A percentile compares a stretch with the other conserved stretches of the same genome.
Conservation (phyloP, 2,329 filamentous ascomycete species). For the Zasmidium angulare region DNA sequence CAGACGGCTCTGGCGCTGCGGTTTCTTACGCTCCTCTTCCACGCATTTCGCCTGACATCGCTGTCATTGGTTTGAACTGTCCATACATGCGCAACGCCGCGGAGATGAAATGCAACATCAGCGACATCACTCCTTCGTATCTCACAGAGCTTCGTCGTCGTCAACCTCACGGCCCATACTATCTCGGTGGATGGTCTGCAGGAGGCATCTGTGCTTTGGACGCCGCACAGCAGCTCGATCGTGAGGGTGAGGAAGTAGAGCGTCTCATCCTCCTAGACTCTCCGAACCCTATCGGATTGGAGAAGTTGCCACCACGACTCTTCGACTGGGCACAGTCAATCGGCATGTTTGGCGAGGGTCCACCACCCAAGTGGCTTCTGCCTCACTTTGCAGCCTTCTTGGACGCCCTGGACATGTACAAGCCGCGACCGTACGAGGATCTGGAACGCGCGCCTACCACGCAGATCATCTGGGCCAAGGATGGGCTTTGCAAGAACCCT, state of each 20-base stretch:
- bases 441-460: slow-evolving; percentile 38
- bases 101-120: background rate
- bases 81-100: background rate
- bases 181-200: slow-evolving; percentile 71
- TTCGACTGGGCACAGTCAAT: slow-evolving; percentile 47
- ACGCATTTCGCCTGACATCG: slow-evolving; percentile 36
- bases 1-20: slow-evolving; percentile 49
- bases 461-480: slow-evolving; percentile 47
- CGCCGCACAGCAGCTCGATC: slow-evolving; percentile 23
- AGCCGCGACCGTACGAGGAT: background rate
- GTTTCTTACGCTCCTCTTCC: slow-evolving; percentile 47
- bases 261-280: slow-evolving; percentile 30
- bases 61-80: slow-evolving; percentile 5
- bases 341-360: slow-evolving; percentile 28
- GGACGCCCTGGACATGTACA: slow-evolving; percentile 47
- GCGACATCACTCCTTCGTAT: background rate
- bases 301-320: slow-evolving; percentile 60
- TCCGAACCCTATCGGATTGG: slow-evolving; percentile 42
- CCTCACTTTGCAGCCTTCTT: slow-evolving; percentile 55
- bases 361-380: slow-evolving; percentile 44
- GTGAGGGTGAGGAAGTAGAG: slow-evolving; percentile 24
- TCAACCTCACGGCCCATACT: slow-evolving; percentile 57
- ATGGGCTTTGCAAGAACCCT: slow-evolving; percentile 43
- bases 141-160: slow-evolving; percentile 43
- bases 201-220: slow-evolving; percentile 66